Conservation (phyloP, 2,329 filamentous ascomycete genomes). For the Botrytis sinoallii region DNA sequence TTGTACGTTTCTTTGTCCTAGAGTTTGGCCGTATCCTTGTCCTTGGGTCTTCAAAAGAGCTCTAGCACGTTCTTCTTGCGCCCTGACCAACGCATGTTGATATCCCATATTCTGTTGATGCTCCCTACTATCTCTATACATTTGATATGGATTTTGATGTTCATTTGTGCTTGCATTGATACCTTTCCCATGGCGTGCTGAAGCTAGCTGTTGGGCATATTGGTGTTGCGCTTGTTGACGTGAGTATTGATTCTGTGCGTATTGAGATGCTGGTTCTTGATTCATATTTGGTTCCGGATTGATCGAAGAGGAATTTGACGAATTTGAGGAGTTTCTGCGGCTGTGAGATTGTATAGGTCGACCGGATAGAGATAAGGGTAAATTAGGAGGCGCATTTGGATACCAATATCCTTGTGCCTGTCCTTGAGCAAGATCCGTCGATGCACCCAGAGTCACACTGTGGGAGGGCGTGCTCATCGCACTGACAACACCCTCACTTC, state of each 20-base stretch:
- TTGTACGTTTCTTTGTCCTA: not conserved
- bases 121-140: not conserved
- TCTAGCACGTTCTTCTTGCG: not conserved
- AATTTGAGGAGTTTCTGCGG: not conserved
- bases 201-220: not conserved
- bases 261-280: not conserved
- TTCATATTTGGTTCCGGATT: not conserved
- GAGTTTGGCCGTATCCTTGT: not conserved
- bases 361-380: not conserved
- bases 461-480: not conserved
- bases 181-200: not conserved
- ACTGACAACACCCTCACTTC: constrained; percentile 4
- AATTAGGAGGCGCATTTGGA: not conserved
- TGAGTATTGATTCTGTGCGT: not conserved
- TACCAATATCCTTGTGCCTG: not conserved
- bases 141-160: not conserved
- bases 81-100: not conserved
- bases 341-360: not conserved
- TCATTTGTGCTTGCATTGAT: not conserved
- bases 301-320: not conserved
- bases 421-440: not conserved
- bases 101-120: constrained; percentile 8
- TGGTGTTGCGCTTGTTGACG: not conserved
- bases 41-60: not conserved
- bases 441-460: not conserved